Evolutionary conservation across 2,329 filamentous ascomycete genomes (phyloP), one percentile per base, ranked within the genome.

Genomic region (Fusarium heterosporum): DNA sequence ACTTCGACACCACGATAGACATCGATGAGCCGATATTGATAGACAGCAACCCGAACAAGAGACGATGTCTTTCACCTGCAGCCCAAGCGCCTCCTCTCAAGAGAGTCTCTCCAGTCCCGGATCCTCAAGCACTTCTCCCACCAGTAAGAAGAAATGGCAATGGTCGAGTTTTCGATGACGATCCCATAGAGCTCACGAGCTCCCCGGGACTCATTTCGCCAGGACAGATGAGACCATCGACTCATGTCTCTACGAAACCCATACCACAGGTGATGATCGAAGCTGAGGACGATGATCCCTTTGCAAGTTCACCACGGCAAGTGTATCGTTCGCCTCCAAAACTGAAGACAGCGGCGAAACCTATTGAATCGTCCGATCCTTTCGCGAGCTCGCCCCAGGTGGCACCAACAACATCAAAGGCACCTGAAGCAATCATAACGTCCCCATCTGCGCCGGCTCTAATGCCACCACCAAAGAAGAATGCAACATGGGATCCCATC

Each of bases 401-500:
- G n/a, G 25, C 19, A 7, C 41, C 28, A 9, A n/a, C n/a, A 28
- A 45, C 39, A 14, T 45, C 51, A 3, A 59, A 62, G 29, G 48
- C 26, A 4, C 53, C 50, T 26, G 56, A 63, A 13, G 26, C 41
- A 6, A 56, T 67, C 17, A 39, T 49, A 47, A 48, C 46, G 9
- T 61, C 54, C 22, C 52, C 57, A 16, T 22, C 51, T n/a, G 40
- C 40, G 13, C 48, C 64, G 17, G 41, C 34, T 2, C 29, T 43
- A 8, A 64, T 62, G 16, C 53, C 39, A 10, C 32, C 46, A 9
- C 43, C 42, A 5, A 63, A 43, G 36, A 62, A 58, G 40, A 61
- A 61, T 12, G 47, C 71, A 4, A 74, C 75, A 1, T 84, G 82
- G 82, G 83, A 85, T 68, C 83, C 82, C 0, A 85, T 85, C 49